Evolutionary conservation across 768 basidiomycete genomes (phyloP).

Genomic region (Tephrocybe sp.): DNA sequence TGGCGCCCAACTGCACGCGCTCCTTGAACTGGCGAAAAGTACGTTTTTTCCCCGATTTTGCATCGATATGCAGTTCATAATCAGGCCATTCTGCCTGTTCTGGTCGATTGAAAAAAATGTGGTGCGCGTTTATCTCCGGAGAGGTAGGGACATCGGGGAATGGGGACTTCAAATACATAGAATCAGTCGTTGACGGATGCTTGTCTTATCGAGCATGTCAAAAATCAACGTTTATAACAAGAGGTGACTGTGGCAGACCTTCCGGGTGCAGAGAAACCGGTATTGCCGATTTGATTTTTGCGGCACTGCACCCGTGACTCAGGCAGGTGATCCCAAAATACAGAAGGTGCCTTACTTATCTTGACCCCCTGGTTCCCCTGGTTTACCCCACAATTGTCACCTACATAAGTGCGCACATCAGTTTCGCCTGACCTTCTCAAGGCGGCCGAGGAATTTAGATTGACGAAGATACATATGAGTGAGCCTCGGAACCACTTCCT

Average conservation of each 20-base stretch:
- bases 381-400: too few species aligned
- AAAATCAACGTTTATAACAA: conserved; percentile 4
- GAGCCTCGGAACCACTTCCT: background rate
- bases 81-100: conserved; percentile 59
- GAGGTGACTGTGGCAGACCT: background rate
- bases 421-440: background rate
- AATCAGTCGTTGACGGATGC: background rate
- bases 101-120: conserved; percentile 52
- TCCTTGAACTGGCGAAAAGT: conserved; percentile 50
- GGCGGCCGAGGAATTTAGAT: background rate
- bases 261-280: conserved; percentile 2
- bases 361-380: background rate
- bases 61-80: conserved; percentile 56
- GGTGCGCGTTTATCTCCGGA: conserved; percentile 54
- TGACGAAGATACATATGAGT: background rate
- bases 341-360: background rate
- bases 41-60: conserved; percentile 44
- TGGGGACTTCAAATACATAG: conserved; percentile 58
- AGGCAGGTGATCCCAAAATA: background rate
- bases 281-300: conserved; percentile 6
- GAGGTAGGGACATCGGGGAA: conserved; percentile 51
- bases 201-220: background rate
- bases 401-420: too few species aligned
- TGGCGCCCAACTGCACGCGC: conserved; percentile 53
- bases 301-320: background rate